phyloP scores from a whole-genome alignment of 2,329 filamentous ascomycete species.

The Monilinia fructigena region DNA sequence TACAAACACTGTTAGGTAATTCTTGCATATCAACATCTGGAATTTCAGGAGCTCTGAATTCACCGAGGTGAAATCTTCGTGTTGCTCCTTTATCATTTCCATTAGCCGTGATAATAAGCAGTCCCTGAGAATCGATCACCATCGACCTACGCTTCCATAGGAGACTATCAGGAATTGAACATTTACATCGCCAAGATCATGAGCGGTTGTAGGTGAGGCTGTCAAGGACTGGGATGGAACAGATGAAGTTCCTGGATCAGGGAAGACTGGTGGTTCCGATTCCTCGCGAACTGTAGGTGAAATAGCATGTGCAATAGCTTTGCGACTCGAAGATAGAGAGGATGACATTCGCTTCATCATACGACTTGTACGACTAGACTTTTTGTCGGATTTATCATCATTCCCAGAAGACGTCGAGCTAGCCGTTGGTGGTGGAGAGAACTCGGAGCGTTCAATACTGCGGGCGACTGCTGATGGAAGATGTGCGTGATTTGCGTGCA shows the following conservation, averaged over 20 bases:
- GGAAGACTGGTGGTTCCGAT: constrained; percentile 34
- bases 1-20: constrained; percentile 76
- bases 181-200: constrained; percentile 72
- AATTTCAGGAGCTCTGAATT: constrained; percentile 75
- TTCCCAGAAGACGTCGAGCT: constrained; percentile 43
- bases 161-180: constrained; percentile 92
- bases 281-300: constrained; percentile 43
- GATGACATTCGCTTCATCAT: constrained; percentile 68
- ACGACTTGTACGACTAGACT: constrained; percentile 47
- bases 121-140: constrained; percentile 79
- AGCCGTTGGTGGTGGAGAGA: constrained; percentile 44
- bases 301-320: constrained; percentile 39
- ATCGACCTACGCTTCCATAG: constrained; percentile 94
- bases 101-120: constrained; percentile 67
- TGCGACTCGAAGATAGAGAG: constrained; percentile 48
- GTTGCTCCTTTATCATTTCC: constrained; percentile 50
- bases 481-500: constrained; percentile 54
- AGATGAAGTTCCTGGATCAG: constrained; percentile 23
- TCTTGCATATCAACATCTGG: constrained; percentile 93
- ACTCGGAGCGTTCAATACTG: constrained; percentile 30
- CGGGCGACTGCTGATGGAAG: constrained; percentile 63
- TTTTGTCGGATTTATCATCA: constrained; percentile 54
- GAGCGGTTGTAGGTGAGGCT: constrained; percentile 34
- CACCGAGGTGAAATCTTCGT: constrained; percentile 81
- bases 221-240: constrained; percentile 38